These are phyloP conservation scores for Leccinum arenicola DNA, from an alignment of 768 basidiomycete species.

Conservation along the genomic window DNA sequence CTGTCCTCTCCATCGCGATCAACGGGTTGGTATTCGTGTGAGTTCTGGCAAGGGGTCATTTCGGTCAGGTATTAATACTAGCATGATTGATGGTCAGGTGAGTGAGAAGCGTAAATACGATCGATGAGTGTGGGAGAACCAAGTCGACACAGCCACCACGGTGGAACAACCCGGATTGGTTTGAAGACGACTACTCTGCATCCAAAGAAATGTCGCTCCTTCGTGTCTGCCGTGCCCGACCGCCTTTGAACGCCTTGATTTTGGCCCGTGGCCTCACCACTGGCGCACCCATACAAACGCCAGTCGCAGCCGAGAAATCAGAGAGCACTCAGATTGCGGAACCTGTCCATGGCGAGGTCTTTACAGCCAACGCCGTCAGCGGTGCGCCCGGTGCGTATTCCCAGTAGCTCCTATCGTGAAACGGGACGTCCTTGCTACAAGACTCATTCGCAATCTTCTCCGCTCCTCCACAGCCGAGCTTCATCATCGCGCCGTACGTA, in stretches of 20 bases:
- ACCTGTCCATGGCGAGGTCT: conserved; percentile 53
- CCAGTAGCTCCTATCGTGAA: too few relatives aligned
- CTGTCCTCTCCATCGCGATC: neutral
- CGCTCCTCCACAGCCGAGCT: conserved; percentile 60
- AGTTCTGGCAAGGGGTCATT: neutral
- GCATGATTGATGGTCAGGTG: conserved; percentile 1
- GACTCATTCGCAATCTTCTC: neutral
- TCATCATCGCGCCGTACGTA: conserved; percentile 82
- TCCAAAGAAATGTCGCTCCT: conserved; percentile 50
- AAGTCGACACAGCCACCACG: conserved; percentile 23
- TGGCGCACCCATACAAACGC: conserved; percentile 19
- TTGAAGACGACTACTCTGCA: neutral
- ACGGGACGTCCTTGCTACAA: neutral
- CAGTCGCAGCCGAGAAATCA: conserved; percentile 17
- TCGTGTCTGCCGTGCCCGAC: conserved; percentile 39
- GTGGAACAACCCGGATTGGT: conserved; percentile 2
- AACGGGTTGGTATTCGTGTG: neutral
- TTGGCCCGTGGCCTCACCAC: conserved; percentile 22
- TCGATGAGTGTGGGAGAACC: neutral
- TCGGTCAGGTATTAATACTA: conserved; percentile 1
- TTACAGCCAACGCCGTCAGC: conserved; percentile 80
- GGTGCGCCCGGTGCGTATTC: conserved; percentile 73
- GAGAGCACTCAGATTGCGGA: conserved; percentile 39
- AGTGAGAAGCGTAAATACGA: neutral
- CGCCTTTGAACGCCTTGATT: conserved; percentile 13